Conservation (phyloP, 176 grass and related monocot species). For the sorghum (Sorghum bicolor) region DNA sequence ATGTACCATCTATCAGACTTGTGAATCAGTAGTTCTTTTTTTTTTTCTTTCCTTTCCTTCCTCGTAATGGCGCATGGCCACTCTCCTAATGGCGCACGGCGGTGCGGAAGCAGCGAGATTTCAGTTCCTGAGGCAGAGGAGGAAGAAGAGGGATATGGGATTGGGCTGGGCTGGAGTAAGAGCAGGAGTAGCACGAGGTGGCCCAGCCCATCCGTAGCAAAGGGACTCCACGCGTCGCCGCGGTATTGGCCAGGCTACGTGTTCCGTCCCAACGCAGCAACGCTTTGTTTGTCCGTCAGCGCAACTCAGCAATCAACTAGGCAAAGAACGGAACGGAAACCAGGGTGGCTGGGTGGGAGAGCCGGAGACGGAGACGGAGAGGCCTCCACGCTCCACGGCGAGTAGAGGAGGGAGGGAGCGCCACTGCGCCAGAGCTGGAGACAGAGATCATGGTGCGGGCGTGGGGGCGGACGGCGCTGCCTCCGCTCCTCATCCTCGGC, state of each 20-base stretch:
- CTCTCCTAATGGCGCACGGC: too few relatives aligned
- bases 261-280: background rate
- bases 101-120: too few relatives aligned
- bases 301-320: too few relatives aligned
- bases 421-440: too few relatives aligned
- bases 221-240: background rate
- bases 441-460: constrained; percentile 19
- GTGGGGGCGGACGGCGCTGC: constrained; percentile 22
- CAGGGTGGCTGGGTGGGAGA: background rate
- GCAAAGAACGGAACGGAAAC: background rate
- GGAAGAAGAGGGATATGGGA: background rate
- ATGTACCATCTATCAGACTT: too few relatives aligned
- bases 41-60: too few relatives aligned
- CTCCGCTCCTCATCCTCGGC: constrained; percentile 30
- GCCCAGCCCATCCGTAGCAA: background rate
- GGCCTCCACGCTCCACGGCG: too few relatives aligned
- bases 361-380: too few relatives aligned
- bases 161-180: background rate
- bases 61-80: too few relatives aligned
- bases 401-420: too few relatives aligned
- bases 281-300: background rate
- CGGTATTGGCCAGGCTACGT: constrained; percentile 6
- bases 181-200: background rate
- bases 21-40: too few relatives aligned
- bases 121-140: background rate